Evolutionary conservation across 163 green algal genomes (phyloP).

Genomic region (Chloroidium sp.): DNA sequence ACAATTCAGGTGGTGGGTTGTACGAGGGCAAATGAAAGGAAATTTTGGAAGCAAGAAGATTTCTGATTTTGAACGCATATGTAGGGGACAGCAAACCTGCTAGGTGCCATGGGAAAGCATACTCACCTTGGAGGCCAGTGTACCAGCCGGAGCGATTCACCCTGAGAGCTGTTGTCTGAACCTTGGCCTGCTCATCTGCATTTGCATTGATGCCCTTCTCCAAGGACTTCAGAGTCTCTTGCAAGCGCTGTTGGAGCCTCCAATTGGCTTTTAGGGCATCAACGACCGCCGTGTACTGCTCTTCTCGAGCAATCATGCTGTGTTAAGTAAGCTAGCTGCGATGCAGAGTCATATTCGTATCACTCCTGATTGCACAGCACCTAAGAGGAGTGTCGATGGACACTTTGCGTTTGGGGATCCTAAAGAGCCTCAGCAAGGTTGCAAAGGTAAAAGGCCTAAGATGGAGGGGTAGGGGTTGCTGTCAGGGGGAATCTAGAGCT

Average conservation of each 20-base stretch:
- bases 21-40: background rate
- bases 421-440: too few species aligned
- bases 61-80: too few species aligned
- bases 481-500: too few species aligned
- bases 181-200: constrained; percentile 2
- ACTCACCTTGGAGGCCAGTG: constrained; percentile 3
- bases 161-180: background rate
- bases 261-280: constrained; percentile 4
- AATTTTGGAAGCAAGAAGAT: background rate
- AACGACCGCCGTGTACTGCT: background rate
- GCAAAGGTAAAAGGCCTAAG: too few species aligned
- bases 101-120: background rate
- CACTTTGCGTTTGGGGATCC: background rate
- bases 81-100: background rate
- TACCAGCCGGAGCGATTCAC: background rate
- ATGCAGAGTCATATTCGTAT: background rate
- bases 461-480: too few species aligned
- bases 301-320: background rate
- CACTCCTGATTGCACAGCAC: background rate
- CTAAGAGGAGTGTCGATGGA: background rate
- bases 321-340: background rate
- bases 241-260: constrained; percentile 3
- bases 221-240: background rate
- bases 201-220: background rate
- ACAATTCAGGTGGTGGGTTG: background rate